Conservation (phyloP, 2,329 filamentous ascomycete genomes). For the Xylaria sp. region DNA sequence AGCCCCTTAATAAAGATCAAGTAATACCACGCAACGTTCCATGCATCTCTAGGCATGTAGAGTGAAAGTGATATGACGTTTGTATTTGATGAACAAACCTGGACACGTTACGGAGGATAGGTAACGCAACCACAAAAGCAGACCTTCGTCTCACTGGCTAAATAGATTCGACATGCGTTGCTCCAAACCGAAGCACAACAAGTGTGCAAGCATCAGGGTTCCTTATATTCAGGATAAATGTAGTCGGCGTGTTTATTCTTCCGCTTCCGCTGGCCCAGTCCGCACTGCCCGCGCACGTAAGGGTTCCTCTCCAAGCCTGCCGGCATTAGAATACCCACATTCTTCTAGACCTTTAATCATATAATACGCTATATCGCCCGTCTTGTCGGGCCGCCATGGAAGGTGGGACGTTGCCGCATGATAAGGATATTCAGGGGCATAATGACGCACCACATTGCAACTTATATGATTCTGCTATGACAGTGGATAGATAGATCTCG, state of each 20-base stretch:
- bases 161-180: conserved; percentile 10
- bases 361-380: conserved; percentile 3
- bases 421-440: neutral
- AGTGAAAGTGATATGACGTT: neutral
- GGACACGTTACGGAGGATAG: neutral
- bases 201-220: neutral
- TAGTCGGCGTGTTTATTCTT: conserved; percentile 25
- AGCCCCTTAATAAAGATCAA: conserved; percentile 8
- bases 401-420: neutral
- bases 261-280: conserved; percentile 23
- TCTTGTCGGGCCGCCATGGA: conserved; percentile 18
- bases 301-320: neutral
- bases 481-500: neutral
- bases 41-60: neutral
- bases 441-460: neutral
- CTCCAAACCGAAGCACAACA: neutral
- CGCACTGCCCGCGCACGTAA: neutral
- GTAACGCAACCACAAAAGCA: conserved; percentile 13
- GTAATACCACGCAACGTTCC: conserved; percentile 13
- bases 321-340: conserved; percentile 5
- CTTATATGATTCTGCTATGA: neutral
- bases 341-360: conserved; percentile 7
- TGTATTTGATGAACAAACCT: neutral
- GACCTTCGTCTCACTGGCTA: conserved; percentile 12
- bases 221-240: conserved; percentile 33